phyloP scores from a whole-genome alignment of 1,284 basidiomycete genomes.

The Rhodotorula mucilaginosa region DNA sequence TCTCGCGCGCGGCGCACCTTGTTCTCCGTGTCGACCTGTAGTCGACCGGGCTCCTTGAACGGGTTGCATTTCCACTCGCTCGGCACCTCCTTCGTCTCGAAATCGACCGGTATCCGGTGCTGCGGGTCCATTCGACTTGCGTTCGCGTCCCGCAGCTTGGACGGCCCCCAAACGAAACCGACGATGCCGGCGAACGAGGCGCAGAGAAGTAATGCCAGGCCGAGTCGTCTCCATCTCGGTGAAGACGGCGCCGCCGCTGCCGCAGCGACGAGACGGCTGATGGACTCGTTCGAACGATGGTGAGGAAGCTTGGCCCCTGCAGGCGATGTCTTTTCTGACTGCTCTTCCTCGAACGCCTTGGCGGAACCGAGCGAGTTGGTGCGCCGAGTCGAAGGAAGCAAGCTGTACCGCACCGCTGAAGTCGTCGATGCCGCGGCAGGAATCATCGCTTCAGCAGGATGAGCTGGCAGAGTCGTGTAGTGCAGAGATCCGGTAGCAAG shows the following conservation, averaged over 20 bases:
- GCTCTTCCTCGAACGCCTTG: not conserved
- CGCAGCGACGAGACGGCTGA: no score
- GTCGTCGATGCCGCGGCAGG: not conserved
- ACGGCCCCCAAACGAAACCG: no score
- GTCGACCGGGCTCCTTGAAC: conserved; percentile 32
- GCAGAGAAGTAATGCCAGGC: no score
- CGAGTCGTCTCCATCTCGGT: no score
- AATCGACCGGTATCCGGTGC: conserved; percentile 11
- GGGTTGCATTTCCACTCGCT: conserved; percentile 35
- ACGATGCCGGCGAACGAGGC: no score
- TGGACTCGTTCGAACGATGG: no score
- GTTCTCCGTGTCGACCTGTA: conserved; percentile 19
- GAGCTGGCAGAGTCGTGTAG: not conserved
- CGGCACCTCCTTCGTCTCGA: conserved; percentile 30
- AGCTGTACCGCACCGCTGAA: not conserved
- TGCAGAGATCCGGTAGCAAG: no score
- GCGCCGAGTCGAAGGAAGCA: not conserved
- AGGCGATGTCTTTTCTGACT: not conserved
- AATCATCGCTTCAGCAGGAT: not conserved
- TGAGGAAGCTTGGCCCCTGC: not conserved
- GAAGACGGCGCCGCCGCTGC: no score
- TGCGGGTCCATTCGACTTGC: not conserved
- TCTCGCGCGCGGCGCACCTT: conserved; percentile 3
- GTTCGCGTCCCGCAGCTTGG: no score
- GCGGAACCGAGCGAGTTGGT: not conserved